Percentiles rank a stretch among this genome's conserved stretches.
These are phyloP conservation scores for Trichosporon sp. DNA, from an alignment of 1,284 basidiomycete species.

Conservation along the genomic window DNA sequence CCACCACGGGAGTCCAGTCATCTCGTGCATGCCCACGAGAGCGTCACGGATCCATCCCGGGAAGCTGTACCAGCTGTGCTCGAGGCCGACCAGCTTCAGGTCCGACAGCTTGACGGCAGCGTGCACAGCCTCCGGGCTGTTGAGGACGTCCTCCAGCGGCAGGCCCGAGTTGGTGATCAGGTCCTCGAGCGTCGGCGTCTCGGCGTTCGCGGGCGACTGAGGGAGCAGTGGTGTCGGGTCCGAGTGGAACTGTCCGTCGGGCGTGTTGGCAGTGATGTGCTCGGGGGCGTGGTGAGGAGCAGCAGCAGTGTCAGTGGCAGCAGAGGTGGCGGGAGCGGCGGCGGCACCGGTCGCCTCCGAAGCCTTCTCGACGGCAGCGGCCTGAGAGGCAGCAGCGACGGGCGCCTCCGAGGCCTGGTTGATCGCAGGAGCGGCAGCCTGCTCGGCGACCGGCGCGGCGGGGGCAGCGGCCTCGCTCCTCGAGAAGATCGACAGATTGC, in stretches of 20 bases:
- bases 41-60: conserved; percentile 60
- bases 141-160: conserved; percentile 39
- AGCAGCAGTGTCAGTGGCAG: neutral
- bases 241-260: conserved; percentile 17
- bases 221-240: conserved; percentile 32
- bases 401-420: neutral
- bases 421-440: neutral
- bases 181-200: conserved; percentile 39
- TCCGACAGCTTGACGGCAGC: conserved; percentile 64
- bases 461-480: neutral
- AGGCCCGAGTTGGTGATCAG: conserved; percentile 38
- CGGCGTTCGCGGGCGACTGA: conserved; percentile 32
- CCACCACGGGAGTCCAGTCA: conserved; percentile 77
- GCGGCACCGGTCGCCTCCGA: conserved; percentile 8
- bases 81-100: conserved; percentile 67
- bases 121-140: conserved; percentile 44
- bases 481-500: conserved; percentile 6
- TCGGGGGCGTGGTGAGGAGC: conserved; percentile 5
- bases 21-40: conserved; percentile 68
- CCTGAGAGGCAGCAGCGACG: conserved; percentile 6
- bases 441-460: neutral
- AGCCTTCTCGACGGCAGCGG: neutral
- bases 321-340: neutral
- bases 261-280: conserved; percentile 18
- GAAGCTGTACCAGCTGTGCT: conserved; percentile 54